Evolutionary conservation across 371 early-diverging fungal species (phyloP).

Genomic region (Umbelopsis sp.): DNA sequence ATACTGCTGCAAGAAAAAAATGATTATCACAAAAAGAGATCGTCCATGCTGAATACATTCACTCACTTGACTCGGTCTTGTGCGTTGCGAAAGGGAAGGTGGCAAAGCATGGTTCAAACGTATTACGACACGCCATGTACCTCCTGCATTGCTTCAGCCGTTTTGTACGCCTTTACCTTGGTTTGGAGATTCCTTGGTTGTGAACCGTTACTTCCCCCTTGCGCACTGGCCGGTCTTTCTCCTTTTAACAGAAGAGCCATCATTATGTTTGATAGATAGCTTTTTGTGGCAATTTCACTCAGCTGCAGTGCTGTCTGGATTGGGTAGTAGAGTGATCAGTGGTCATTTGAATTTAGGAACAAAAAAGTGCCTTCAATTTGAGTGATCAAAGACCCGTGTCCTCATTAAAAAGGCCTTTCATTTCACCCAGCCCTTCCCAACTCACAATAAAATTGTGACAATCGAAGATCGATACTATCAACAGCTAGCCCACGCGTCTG

Average conservation of each 20-base stretch:
- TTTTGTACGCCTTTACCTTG: not conserved
- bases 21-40: slow-evolving; percentile 1
- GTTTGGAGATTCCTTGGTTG: too few species aligned
- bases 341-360: slow-evolving; percentile 5
- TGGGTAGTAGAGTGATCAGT: slow-evolving; percentile 11
- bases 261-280: not conserved
- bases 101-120: slow-evolving; percentile 7
- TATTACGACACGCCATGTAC: slow-evolving; percentile 9
- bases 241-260: not conserved
- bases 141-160: slow-evolving; percentile 17
- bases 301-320: slow-evolving; percentile 3
- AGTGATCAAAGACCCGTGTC: slow-evolving; percentile 11
- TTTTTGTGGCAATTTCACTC: slow-evolving; percentile 3
- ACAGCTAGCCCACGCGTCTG: not conserved
- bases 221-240: not conserved
- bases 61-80: slow-evolving; percentile 20
- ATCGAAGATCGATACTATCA: not conserved
- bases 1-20: not conserved
- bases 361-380: slow-evolving; percentile 1
- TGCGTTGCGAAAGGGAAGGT: slow-evolving; percentile 16
- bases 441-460: not conserved
- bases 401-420: not conserved
- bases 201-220: not conserved
- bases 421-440: too few species aligned
- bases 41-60: slow-evolving; percentile 1